Conservation (phyloP, 306 rosid genomes). For the Sophora flavescens region DNA sequence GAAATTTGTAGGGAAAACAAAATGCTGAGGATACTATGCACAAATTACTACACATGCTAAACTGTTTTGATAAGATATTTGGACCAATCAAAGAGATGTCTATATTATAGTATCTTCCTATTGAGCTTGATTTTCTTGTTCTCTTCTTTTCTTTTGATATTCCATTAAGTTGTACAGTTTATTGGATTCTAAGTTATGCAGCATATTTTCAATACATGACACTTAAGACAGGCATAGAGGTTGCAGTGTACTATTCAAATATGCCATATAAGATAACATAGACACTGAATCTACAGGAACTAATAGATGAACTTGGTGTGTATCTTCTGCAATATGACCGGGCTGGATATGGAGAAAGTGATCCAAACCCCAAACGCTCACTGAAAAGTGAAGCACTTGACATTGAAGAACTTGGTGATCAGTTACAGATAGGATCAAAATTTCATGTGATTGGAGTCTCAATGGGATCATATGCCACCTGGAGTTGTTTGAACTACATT, state of each 20-base stretch:
- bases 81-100: slow-evolving; percentile 15
- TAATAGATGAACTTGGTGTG: slow-evolving; percentile 76
- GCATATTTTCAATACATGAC: slow-evolving; percentile 17
- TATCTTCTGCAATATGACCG: slow-evolving; percentile 82
- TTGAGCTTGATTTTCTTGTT: background rate
- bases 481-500: slow-evolving; percentile 91
- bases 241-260: slow-evolving; percentile 26
- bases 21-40: background rate
- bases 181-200: slow-evolving; percentile 12
- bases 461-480: slow-evolving; percentile 86
- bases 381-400: slow-evolving; percentile 84
- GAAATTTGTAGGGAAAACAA: background rate
- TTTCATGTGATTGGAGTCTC: slow-evolving; percentile 90
- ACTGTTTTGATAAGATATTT: slow-evolving; percentile 27
- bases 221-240: slow-evolving; percentile 22
- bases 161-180: background rate
- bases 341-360: slow-evolving; percentile 96
- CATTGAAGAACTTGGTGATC: slow-evolving; percentile 88
- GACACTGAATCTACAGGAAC: slow-evolving; percentile 71
- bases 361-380: slow-evolving; percentile 80
- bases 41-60: background rate
- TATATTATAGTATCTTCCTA: background rate
- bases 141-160: background rate
- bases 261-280: slow-evolving; percentile 41
- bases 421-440: slow-evolving; percentile 71